These are phyloP conservation scores for Thymus quinquecostatus DNA, from an alignment of 257 asterid species.

Conservation along the genomic window DNA sequence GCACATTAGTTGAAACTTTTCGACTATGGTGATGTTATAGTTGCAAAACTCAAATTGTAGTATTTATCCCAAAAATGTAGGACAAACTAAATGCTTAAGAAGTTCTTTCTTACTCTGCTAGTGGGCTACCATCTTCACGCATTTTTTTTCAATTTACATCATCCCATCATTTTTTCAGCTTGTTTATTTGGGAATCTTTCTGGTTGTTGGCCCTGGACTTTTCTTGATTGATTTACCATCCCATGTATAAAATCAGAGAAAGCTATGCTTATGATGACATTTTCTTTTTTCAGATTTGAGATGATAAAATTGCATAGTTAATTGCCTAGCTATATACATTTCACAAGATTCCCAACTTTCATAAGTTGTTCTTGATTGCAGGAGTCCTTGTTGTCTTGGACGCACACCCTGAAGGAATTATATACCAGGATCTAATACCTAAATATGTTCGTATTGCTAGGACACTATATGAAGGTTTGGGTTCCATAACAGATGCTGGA, in stretches of 20 bases:
- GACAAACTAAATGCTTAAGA: conserved; percentile 2
- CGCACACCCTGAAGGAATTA: conserved; percentile 85
- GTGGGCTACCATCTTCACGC: not conserved
- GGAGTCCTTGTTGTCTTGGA: conserved; percentile 92
- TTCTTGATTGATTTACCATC: not conserved
- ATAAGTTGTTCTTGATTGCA: conserved; percentile 36
- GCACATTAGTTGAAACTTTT: not conserved
- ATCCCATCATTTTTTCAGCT: not conserved
- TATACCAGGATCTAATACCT: conserved; percentile 81
- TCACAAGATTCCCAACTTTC: not conserved
- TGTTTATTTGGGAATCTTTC: not conserved
- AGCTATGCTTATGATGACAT: not conserved
- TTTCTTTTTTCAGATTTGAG: not conserved
- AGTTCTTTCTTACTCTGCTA: not conserved
- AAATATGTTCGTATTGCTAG: conserved; percentile 65
- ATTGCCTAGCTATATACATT: not conserved
- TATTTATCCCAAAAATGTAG: not conserved
- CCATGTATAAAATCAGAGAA: not conserved
- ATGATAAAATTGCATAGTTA: conserved; percentile 4
- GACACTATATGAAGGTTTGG: conserved; percentile 86
- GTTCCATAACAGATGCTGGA: conserved; percentile 2
- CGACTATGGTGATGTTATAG: not conserved
- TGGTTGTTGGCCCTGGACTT: not conserved
- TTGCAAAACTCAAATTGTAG: not conserved
- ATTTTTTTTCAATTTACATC: not conserved